A percentile compares a stretch with the other conserved stretches of the same genome.
Evolutionary conservation across 2,329 filamentous ascomycete genomes (phyloP).

Genomic region (Beauveria australis): DNA sequence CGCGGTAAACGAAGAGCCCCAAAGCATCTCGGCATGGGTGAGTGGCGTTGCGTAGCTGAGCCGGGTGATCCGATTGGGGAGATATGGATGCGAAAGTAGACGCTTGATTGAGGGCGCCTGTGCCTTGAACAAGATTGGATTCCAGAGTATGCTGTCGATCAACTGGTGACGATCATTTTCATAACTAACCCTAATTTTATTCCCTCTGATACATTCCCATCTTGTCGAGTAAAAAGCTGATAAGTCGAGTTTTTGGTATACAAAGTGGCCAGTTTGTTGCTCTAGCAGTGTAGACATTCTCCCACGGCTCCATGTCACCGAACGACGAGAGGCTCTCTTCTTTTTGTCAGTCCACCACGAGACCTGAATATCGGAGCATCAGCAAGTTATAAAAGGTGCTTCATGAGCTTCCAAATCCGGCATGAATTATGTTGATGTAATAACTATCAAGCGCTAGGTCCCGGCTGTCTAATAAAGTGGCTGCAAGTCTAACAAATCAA

Average conservation of each 20-base stretch:
- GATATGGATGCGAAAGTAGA: conserved; percentile 45
- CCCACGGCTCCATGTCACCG: not conserved
- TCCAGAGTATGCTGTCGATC: not conserved
- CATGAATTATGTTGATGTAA: too few species aligned
- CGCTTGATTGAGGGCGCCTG: not conserved
- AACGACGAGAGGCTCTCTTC: not conserved
- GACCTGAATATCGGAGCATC: not conserved
- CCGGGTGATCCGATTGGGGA: conserved; percentile 62
- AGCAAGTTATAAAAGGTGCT: too few species aligned
- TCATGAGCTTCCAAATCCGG: too few species aligned
- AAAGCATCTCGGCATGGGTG: conserved; percentile 54
- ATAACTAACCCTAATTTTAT: not conserved
- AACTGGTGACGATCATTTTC: not conserved
- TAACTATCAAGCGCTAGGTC: not conserved
- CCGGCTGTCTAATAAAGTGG: not conserved
- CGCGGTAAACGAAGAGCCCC: conserved; percentile 58
- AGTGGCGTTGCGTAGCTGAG: conserved; percentile 60
- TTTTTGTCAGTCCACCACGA: not conserved
- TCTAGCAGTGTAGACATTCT: not conserved
- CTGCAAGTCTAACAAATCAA: not conserved
- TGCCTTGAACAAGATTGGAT: not conserved
- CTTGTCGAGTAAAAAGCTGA: too few species aligned
- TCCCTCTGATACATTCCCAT: too few species aligned
- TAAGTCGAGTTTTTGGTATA: too few species aligned
- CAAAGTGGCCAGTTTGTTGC: not conserved